A percentile compares a stretch with the other conserved stretches of the same genome.
Evolutionary conservation across 164 flowering plant species (phyloP).

Genomic region (Nymphaea thermarum): DNA sequence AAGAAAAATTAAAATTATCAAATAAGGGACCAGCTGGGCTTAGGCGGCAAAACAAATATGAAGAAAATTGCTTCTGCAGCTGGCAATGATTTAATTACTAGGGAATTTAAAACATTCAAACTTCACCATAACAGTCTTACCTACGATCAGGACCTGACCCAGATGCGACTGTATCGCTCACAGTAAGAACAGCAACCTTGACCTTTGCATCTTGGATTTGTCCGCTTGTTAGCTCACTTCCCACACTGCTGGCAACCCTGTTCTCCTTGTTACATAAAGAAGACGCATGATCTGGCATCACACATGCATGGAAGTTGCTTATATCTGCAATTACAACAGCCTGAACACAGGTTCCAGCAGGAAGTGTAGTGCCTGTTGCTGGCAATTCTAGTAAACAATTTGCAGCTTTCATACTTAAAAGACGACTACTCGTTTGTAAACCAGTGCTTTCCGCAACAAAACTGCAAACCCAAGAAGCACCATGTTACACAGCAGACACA

Average conservation of each 20-base stretch:
- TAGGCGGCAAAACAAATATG: no score
- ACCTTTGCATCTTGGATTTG: constrained; percentile 18
- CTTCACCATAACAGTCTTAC: constrained; percentile 16
- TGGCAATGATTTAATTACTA: no score
- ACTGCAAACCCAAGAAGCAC: constrained; percentile 21
- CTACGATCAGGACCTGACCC: constrained; percentile 88
- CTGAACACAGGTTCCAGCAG: constrained; percentile 57
- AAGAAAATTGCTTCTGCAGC: no score
- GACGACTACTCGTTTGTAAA: constrained; percentile 76
- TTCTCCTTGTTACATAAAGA: constrained; percentile 7
- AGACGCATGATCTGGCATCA: constrained; percentile 3
- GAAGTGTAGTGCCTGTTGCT: constrained; percentile 29
- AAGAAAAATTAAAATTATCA: no score
- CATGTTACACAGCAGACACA: not conserved
- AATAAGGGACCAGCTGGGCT: no score
- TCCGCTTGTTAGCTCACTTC: constrained; percentile 7
- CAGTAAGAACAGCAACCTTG: constrained; percentile 70
- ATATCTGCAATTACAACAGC: constrained; percentile 64
- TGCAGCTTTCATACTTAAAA: constrained; percentile 83
- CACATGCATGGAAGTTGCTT: constrained; percentile 14
- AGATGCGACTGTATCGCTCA: constrained; percentile 89
- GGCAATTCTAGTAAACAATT: constrained; percentile 84
- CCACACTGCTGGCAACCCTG: constrained; percentile 7
- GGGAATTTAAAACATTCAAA: no score
- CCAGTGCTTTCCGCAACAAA: constrained; percentile 97